Evolutionary conservation across 352 stramenopile genomes (phyloP).

Genomic region (Phytopythium litorale): DNA sequence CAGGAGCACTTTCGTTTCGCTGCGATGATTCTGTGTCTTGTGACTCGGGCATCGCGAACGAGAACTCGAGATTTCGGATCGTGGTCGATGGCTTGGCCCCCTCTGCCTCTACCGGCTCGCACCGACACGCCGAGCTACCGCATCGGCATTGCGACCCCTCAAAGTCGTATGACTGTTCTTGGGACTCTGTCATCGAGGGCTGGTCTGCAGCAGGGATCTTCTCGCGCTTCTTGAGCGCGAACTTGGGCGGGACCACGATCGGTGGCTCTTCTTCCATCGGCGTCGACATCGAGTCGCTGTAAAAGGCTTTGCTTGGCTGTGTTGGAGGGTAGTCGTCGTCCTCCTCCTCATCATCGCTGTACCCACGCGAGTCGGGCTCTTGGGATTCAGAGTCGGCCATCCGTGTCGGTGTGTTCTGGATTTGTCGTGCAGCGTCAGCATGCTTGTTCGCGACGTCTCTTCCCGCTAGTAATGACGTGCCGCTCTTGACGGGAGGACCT

Average conservation of each 20-base stretch:
- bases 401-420: neutral
- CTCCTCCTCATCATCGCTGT: slow-evolving; percentile 15
- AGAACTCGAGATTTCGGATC: slow-evolving; percentile 63
- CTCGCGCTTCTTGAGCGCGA: slow-evolving; percentile 26
- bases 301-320: slow-evolving; percentile 25
- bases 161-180: slow-evolving; percentile 36
- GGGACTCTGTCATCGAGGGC: slow-evolving; percentile 16
- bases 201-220: slow-evolving; percentile 11
- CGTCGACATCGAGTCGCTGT: slow-evolving; percentile 1
- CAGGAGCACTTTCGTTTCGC: slow-evolving; percentile 27
- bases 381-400: neutral
- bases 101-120: neutral
- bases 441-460: neutral
- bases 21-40: slow-evolving; percentile 45
- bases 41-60: slow-evolving; percentile 55
- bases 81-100: slow-evolving; percentile 16
- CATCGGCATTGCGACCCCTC: slow-evolving; percentile 24
- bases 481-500: neutral
- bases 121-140: slow-evolving; percentile 18
- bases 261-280: neutral
- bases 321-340: slow-evolving; percentile 46
- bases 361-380: neutral
- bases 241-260: slow-evolving; percentile 9
- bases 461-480: neutral
- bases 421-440: neutral